A percentile compares a stretch with the other conserved stretches of the same genome.
Conservation (phyloP, 2,329 filamentous ascomycete genomes). For the Biscogniauxia marginata region DNA sequence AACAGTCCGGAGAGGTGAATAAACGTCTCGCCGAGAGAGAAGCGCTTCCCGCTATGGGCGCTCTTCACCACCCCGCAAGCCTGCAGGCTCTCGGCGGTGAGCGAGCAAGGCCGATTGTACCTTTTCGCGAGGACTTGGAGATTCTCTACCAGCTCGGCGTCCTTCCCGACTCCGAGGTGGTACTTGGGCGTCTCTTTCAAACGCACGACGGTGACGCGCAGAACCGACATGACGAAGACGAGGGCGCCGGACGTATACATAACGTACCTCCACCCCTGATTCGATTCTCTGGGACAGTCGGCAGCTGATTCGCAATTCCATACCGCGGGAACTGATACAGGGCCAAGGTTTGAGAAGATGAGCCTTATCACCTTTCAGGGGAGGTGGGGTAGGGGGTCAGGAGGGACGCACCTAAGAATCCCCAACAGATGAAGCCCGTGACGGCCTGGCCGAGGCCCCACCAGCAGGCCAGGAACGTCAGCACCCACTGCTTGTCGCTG, state of each 20-base stretch:
- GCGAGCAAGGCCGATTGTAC: constrained; percentile 39
- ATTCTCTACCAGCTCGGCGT: constrained; percentile 48
- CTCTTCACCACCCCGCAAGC: constrained; percentile 43
- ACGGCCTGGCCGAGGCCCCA: constrained; percentile 49
- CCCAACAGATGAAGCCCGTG: constrained; percentile 50
- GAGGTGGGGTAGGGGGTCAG: background rate
- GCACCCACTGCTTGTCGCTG: constrained; percentile 59
- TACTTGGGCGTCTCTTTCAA: constrained; percentile 62
- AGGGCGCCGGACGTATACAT: constrained; percentile 47
- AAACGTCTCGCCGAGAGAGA: constrained; percentile 34
- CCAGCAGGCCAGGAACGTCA: constrained; percentile 61
- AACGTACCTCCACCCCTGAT: constrained; percentile 52
- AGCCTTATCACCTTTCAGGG: no score
- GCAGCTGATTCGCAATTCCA: constrained; percentile 43
- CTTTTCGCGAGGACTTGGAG: constrained; percentile 38
- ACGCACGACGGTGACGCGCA: constrained; percentile 52
- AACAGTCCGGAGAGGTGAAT: constrained; percentile 66
- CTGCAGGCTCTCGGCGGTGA: constrained; percentile 46
- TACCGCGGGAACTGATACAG: constrained; percentile 32
- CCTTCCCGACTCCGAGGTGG: constrained; percentile 50
- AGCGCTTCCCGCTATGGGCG: constrained; percentile 35
- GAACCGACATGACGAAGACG: constrained; percentile 49
- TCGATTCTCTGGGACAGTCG: constrained; percentile 41
- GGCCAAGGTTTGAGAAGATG: no score
- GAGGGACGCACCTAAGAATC: constrained; percentile 39